Conservation (phyloP, 176 grass and related monocot species). For the Oryza australiensis region DNA sequence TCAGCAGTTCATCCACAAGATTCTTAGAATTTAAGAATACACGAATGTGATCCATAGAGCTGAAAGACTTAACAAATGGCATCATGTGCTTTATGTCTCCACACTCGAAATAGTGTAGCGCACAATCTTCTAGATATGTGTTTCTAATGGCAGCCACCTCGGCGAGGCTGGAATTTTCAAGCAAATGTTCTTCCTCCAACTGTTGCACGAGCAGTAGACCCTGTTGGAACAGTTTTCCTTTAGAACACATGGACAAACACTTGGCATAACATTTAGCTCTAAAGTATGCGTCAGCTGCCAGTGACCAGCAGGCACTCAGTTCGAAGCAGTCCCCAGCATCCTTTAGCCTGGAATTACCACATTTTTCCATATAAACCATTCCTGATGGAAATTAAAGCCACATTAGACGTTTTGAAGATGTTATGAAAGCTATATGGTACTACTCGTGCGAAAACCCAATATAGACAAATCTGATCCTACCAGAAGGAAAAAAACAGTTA, state of each 20-base stretch:
- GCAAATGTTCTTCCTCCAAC: conserved; percentile 39
- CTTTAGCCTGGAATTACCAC: conserved; percentile 63
- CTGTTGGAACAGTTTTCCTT: conserved; percentile 50
- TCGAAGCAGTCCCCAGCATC: conserved; percentile 73
- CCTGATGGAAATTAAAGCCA: conserved; percentile 41
- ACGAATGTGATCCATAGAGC: conserved; percentile 54
- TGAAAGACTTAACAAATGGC: conserved; percentile 59
- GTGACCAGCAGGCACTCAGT: conserved; percentile 43
- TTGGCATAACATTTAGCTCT: conserved; percentile 64
- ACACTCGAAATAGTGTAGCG: conserved; percentile 29
- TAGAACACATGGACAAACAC: conserved; percentile 59
- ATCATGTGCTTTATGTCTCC: conserved; percentile 67
- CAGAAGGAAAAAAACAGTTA: neutral
- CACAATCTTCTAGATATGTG: conserved; percentile 58
- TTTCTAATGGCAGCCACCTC: conserved; percentile 36
- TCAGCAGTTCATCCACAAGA: conserved; percentile 64
- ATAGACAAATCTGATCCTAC: neutral
- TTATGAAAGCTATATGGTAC: neutral
- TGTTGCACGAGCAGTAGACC: conserved; percentile 55
- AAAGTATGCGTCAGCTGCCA: conserved; percentile 66
- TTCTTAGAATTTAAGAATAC: conserved; percentile 48
- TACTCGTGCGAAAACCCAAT: neutral
- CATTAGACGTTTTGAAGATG: neutral
- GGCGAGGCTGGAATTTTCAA: conserved; percentile 17
- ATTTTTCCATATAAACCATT: conserved; percentile 71